These are phyloP conservation scores for Epichloe coenophiala DNA, from an alignment of 2,329 filamentous ascomycete genomes.

Conservation along the genomic window DNA sequence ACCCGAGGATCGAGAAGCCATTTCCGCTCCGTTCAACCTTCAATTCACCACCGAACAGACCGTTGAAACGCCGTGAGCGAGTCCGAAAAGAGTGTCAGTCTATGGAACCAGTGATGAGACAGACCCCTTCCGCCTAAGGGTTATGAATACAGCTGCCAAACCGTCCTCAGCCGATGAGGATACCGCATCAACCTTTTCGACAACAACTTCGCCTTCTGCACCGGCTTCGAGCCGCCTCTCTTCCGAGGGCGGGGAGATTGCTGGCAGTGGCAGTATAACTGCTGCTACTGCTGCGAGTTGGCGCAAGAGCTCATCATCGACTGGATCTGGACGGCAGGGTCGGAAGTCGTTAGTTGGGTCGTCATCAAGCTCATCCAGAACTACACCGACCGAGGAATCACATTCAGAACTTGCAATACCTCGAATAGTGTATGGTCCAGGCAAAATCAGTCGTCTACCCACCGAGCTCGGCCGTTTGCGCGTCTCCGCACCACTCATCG, in stretches of 20 bases:
- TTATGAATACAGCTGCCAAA: slow-evolving; percentile 2
- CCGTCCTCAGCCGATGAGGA: background rate
- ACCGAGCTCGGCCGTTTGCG: slow-evolving; percentile 20
- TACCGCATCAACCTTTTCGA: background rate
- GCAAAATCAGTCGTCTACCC: slow-evolving; percentile 19
- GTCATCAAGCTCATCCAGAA: slow-evolving; percentile 1
- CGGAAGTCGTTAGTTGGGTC: background rate
- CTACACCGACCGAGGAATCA: slow-evolving; percentile 2
- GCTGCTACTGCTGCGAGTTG: background rate
- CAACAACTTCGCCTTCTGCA: background rate
- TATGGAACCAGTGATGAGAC: background rate
- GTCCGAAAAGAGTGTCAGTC: background rate
- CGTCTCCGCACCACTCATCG: slow-evolving; percentile 21
- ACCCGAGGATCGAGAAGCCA: slow-evolving; percentile 7
- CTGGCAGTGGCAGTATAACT: background rate
- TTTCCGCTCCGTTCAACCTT: slow-evolving; percentile 7
- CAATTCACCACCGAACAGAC: slow-evolving; percentile 5
- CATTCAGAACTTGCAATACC: slow-evolving; percentile 10
- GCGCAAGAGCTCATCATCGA: slow-evolving; percentile 1
- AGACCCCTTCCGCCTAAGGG: background rate
- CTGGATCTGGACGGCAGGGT: slow-evolving; percentile 1
- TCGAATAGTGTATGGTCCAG: slow-evolving; percentile 22
- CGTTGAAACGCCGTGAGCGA: slow-evolving; percentile 4
- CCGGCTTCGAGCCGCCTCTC: background rate
- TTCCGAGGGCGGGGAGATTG: background rate